phyloP scores from a whole-genome alignment of 306 rosid species.

The Quercus rubra region DNA sequence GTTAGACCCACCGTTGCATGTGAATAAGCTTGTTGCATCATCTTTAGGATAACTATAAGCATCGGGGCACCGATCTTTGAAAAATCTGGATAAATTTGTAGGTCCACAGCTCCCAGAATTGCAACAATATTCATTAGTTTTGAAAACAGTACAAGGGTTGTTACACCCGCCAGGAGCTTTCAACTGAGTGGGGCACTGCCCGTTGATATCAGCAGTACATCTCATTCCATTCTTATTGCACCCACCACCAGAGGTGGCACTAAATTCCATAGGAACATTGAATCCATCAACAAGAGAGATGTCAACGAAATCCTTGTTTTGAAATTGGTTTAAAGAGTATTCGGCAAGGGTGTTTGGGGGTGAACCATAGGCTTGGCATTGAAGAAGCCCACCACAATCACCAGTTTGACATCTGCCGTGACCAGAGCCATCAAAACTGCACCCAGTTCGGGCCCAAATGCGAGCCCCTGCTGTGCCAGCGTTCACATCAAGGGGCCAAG shows the following conservation, averaged over 20 bases:
- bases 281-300: no score
- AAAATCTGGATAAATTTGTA: no score
- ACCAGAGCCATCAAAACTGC: conserved; percentile 53
- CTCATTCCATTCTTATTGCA: no score
- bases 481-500: conserved; percentile 38
- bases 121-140: no score
- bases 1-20: conserved; percentile 42
- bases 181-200: no score
- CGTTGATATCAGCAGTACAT: no score
- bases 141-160: no score
- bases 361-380: conserved; percentile 33
- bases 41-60: conserved; percentile 56
- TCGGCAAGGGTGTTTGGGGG: conserved; percentile 63
- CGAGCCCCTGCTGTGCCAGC: conserved; percentile 39
- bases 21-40: conserved; percentile 37
- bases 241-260: no score
- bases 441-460: conserved; percentile 72
- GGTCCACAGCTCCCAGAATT: no score
- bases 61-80: conserved; percentile 42
- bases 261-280: no score
- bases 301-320: conserved; percentile 45
- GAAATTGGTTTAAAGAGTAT: conserved; percentile 39
- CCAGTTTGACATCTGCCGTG: conserved; percentile 53
- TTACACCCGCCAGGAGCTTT: no score
- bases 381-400: conserved; percentile 22